Conservation (phyloP, 169 alveolate species). For the Cryptosporidium andersoni region DNA sequence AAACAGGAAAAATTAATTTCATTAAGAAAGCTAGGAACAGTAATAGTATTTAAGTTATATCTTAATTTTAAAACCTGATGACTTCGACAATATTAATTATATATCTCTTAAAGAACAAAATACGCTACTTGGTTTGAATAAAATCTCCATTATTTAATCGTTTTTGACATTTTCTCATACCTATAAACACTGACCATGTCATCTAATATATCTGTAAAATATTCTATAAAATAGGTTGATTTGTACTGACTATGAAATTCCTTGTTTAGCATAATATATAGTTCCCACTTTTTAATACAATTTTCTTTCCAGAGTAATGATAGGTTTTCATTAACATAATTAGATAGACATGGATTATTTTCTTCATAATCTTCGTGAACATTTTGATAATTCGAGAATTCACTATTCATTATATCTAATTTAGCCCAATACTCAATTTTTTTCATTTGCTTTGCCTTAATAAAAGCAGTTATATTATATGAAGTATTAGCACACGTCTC, state of each 20-base stretch:
- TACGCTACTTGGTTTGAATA: too few species aligned
- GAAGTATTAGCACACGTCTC: neutral
- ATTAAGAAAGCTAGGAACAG: conserved; percentile 21
- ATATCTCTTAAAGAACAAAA: too few species aligned
- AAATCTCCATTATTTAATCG: too few species aligned
- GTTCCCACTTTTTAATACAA: conserved; percentile 44
- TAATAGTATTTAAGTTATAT: conserved; percentile 12
- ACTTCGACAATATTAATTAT: too few species aligned
- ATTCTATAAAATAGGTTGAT: too few species aligned
- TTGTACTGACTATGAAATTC: too few species aligned
- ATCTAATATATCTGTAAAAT: too few species aligned
- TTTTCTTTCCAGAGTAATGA: conserved; percentile 35
- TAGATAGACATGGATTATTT: conserved; percentile 28
- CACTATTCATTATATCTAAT: conserved; percentile 18
- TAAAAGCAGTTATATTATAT: neutral
- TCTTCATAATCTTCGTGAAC: too few species aligned
- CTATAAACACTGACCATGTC: too few species aligned
- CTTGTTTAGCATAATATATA: neutral
- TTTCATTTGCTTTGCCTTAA: conserved; percentile 30
- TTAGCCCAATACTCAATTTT: conserved; percentile 24
- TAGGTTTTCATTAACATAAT: conserved; percentile 1
- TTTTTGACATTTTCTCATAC: too few species aligned
- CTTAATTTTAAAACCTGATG: neutral
- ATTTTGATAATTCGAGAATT: too few species aligned
- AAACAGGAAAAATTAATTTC: conserved; percentile 45